Base-by-base conservation (phyloP, 495 filamentous ascomycete species). In the Rostrohypoxylon terebratum region DNA sequence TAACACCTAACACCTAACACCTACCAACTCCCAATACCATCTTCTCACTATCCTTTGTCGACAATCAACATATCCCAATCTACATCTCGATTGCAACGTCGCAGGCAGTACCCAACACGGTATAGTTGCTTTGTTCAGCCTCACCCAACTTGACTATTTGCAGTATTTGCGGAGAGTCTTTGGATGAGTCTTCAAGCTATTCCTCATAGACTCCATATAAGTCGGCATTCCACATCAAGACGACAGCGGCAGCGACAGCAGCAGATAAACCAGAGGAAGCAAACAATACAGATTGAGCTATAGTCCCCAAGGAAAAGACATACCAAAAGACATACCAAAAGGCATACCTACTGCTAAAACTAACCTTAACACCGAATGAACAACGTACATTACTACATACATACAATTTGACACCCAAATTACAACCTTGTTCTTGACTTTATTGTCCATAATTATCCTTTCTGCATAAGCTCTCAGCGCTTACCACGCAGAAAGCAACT, bases 31-130 rank as follows among this genome's bases (percentile, higher is more conserved):
- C n/a, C n/a, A n/a, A 1, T 18, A 23, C 18, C 38, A 23, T 33
- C 34, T 20, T 20, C 18, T 21, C 20, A 50, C 20, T n/a, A 2
- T 45, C n/a, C 61, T 48, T 67, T 67, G 69, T 66, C 42, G 58
- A 51, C 48, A 60, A 34, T 36, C 20, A 45, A 13, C 21, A 50
- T 9, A 25, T 1, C 1, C 31, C 18, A 66, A 42, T 36, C 47
- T 16, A 58, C 28, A 63, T 58, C 34, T 38, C 34, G 23, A 14
- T 48, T 21, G 28, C n/a, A 48, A 14, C 18, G 42, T 11, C 47
- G 8, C 16, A 58, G 3, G 6, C n/a, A 18, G 14, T 13, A 6
- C 0, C 4, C 51, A 18, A 38, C 18, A 57, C 33, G 21, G 42
- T 25, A 21, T 6, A 31, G 55, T 50, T 31, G 44, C 58, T 58